Percentiles rank a stretch among this genome's conserved stretches.
phyloP scores from a whole-genome alignment of 768 basidiomycete species.

The Agaricus sinodeliciosus region DNA sequence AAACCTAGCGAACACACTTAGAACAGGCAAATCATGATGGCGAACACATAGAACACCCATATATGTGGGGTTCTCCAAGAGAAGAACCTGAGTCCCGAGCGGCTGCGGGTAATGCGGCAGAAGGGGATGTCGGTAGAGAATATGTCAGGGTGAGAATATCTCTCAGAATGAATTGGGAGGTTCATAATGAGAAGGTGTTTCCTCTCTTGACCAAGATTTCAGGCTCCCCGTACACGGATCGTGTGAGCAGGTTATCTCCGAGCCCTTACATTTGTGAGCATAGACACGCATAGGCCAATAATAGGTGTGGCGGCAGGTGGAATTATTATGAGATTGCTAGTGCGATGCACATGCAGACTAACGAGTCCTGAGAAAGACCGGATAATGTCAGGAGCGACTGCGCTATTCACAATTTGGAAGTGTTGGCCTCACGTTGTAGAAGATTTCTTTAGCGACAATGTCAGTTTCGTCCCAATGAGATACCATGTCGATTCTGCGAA shows the following conservation, averaged over 20 bases:
- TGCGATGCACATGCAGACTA: constrained; percentile 46
- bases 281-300: not conserved
- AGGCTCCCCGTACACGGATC: constrained; percentile 3
- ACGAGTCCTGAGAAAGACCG: constrained; percentile 47
- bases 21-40: constrained; percentile 7
- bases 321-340: constrained; percentile 30
- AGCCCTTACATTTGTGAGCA: constrained; percentile 1
- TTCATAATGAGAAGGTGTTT: not conserved
- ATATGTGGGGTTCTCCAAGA: constrained; percentile 21
- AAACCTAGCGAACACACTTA: constrained; percentile 6
- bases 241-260: constrained; percentile 12
- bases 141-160: constrained; percentile 8
- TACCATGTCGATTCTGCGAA: constrained; percentile 64
- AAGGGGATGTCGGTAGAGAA: constrained; percentile 12
- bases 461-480: constrained; percentile 90
- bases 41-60: not conserved
- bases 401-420: constrained; percentile 9
- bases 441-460: constrained; percentile 71
- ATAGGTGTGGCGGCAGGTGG: not conserved
- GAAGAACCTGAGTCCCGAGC: constrained; percentile 20
- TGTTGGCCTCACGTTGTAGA: constrained; percentile 55
- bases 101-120: constrained; percentile 27
- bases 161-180: not conserved
- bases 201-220: constrained; percentile 3
- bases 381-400: constrained; percentile 10